Evolutionary conservation across 169 alveolate genomes (phyloP), one percentile per base, ranked within the genome.

Genomic region (Blepharisma undulans): DNA sequence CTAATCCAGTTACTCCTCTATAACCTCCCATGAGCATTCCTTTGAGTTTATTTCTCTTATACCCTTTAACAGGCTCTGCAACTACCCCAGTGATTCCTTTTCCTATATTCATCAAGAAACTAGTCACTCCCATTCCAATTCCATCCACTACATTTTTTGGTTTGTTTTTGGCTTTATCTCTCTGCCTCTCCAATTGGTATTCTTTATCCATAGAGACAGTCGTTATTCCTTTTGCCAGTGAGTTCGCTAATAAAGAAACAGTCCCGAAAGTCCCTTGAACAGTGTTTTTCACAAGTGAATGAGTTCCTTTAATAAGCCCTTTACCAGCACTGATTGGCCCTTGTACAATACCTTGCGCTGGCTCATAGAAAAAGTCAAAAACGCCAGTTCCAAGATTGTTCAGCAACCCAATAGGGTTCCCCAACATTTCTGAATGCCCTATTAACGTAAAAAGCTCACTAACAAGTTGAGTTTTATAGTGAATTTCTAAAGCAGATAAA

Each of bases 251-350:
- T 87, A 96, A 95, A 84, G 95, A 92, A 0, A 96, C 93, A 33
- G 98, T 92, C 87, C 96, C 96, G 76, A 97, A 94, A 22, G 98
- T 93, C 16, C 98, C 98, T 82, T 93, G 92, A 7, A 96, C 95
- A 3, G 97, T 96, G 85, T 97, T 95, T 87, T 94, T 95, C 25
- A 95, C 95, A 76, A 96, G 90, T 18, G 96, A 92, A 5, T 94
- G 95, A 30, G 97, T 94, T 5, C 98, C 98, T 88, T 95, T 94
- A 0, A 95, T 93, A 22, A 97, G 88, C 16, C 98, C 98, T 86
- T 94, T 88, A 19, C 96, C 97, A 79, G 96, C 98, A 71, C 95
- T 93, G 21, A 96, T 79, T 5, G 98, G 98, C 22, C 98, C 98
- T 79, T 94, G 91, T 60, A 93, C 91, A 33, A 97, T 81, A 25